These are phyloP conservation scores for Pneumocystis murina DNA, from an alignment of 1,139 yeast species.

Conservation along the genomic window DNA sequence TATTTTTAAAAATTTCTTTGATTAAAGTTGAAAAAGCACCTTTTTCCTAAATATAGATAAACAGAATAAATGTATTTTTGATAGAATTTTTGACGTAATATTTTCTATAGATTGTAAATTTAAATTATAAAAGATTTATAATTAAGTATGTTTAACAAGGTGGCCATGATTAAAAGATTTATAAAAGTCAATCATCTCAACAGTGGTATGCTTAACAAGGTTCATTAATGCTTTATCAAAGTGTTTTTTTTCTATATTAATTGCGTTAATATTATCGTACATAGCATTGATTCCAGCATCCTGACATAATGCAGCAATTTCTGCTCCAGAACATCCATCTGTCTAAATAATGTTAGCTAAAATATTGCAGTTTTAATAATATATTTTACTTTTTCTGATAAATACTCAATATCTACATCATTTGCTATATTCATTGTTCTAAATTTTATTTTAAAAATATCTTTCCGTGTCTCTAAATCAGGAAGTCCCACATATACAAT, in stretches of 20 bases:
- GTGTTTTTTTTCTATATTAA: conserved; percentile 22
- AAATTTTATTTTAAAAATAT: conserved; percentile 48
- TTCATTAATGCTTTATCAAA: conserved; percentile 20
- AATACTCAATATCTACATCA: conserved; percentile 38
- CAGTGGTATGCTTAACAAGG: conserved; percentile 9
- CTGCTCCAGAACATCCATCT: conserved; percentile 85
- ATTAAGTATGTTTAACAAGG: not conserved
- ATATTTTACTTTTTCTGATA: conserved; percentile 31
- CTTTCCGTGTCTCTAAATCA: conserved; percentile 48
- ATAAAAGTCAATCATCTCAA: not conserved
- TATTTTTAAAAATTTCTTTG: too few relatives aligned
- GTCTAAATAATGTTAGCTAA: conserved; percentile 24
- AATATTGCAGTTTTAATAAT: not conserved
- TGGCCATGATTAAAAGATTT: not conserved
- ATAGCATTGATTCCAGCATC: conserved; percentile 87
- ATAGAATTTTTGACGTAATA: too few relatives aligned
- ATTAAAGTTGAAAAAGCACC: too few relatives aligned
- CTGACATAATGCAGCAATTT: conserved; percentile 79
- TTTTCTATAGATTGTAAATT: not conserved
- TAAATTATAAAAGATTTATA: not conserved
- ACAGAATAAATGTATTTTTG: too few relatives aligned
- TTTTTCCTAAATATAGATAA: too few relatives aligned
- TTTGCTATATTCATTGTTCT: conserved; percentile 27
- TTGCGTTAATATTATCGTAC: conserved; percentile 33
- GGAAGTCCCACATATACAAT: conserved; percentile 87